These are phyloP conservation scores for Angomonas deanei DNA, from an alignment of 208 protist genomes.

Conservation along the genomic window DNA sequence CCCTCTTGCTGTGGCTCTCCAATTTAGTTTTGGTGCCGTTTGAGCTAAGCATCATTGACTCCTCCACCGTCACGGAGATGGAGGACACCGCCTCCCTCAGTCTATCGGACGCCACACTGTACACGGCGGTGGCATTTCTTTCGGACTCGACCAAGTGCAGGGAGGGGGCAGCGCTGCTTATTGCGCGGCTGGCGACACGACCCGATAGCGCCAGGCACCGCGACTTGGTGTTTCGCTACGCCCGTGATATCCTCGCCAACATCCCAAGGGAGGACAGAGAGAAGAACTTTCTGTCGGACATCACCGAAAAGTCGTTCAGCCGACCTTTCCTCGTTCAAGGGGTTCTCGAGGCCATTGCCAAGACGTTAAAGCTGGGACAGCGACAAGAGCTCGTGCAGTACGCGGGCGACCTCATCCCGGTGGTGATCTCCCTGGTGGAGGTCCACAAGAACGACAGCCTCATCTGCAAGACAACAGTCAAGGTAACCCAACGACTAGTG, in stretches of 20 bases:
- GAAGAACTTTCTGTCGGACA: background rate
- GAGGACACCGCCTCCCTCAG: constrained; percentile 9
- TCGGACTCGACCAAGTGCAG: constrained; percentile 82
- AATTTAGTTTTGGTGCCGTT: constrained; percentile 96
- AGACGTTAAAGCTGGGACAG: constrained; percentile 91
- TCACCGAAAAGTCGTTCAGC: background rate
- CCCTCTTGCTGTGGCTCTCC: constrained; percentile 95
- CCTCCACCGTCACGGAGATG: constrained; percentile 11
- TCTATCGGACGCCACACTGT: constrained; percentile 71
- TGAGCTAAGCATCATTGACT: constrained; percentile 90
- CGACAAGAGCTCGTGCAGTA: constrained; percentile 78
- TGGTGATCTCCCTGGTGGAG: constrained; percentile 28
- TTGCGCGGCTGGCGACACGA: constrained; percentile 87
- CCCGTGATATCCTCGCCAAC: constrained; percentile 22
- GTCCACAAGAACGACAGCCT: constrained; percentile 41
- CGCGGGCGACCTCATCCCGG: constrained; percentile 34
- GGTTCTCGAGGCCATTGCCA: constrained; percentile 78
- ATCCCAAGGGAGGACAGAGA: background rate
- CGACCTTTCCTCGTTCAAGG: constrained; percentile 47
- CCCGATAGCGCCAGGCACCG: constrained; percentile 76
- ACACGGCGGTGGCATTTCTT: constrained; percentile 68
- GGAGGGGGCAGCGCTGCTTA: constrained; percentile 88
- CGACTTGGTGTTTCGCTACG: constrained; percentile 57
- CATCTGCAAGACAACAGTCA: constrained; percentile 81
- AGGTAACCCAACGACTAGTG: constrained; percentile 90